Evolutionary conservation across 345 rosid genomes (phyloP).

Genomic region (Lumnitzera racemosa): DNA sequence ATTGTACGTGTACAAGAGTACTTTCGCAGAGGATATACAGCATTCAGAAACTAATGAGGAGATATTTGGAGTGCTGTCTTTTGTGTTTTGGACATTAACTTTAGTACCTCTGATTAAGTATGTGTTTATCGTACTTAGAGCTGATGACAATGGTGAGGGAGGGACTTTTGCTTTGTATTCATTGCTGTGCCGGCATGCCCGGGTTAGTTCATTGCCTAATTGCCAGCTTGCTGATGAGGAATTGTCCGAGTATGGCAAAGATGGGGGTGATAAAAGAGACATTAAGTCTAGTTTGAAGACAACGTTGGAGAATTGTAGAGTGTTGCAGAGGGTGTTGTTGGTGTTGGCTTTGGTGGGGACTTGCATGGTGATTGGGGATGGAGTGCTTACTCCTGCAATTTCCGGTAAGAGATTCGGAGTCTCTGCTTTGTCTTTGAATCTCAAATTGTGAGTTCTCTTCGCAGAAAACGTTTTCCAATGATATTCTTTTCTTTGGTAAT

Average conservation of each 20-base stretch:
- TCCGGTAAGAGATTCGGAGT: conserved; percentile 20
- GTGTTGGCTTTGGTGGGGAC: conserved; percentile 38
- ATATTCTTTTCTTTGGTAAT: no score
- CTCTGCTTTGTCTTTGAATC: background rate
- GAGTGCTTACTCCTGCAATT: conserved; percentile 42
- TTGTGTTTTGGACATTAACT: conserved; percentile 39
- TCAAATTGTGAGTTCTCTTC: no score
- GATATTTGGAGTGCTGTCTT: conserved; percentile 36
- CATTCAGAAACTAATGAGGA: conserved; percentile 39
- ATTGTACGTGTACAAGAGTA: conserved; percentile 34
- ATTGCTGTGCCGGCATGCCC: conserved; percentile 35
- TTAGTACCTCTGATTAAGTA: conserved; percentile 30
- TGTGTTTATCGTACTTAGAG: conserved; percentile 38
- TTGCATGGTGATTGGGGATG: conserved; percentile 49
- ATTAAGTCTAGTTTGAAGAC: conserved; percentile 24
- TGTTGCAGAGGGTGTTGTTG: conserved; percentile 27
- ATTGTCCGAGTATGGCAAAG: conserved; percentile 28
- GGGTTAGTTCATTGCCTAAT: conserved; percentile 31
- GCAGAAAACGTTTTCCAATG: no score
- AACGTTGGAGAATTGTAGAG: conserved; percentile 23
- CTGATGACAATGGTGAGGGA: conserved; percentile 43
- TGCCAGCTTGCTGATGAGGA: conserved; percentile 41
- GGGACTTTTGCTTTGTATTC: conserved; percentile 45
- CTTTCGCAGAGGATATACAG: conserved; percentile 35
- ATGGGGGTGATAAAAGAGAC: conserved; percentile 8